Evolutionary conservation across 2,329 filamentous ascomycete species (phyloP).

Genomic region (Whalleya microplaca): DNA sequence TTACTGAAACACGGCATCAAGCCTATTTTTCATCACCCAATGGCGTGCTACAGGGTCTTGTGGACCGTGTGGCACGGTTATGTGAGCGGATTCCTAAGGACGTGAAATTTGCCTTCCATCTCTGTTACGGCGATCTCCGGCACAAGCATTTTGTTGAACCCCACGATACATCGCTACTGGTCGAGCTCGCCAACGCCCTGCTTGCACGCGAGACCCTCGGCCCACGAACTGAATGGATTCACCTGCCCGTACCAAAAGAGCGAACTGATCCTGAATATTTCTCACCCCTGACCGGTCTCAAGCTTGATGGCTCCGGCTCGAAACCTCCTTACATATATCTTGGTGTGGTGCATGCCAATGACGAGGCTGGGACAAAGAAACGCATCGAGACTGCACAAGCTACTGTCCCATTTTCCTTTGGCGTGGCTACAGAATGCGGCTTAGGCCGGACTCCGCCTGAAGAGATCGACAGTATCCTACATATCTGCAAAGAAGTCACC

Average conservation of each 20-base stretch:
- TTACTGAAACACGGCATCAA: conserved; percentile 15
- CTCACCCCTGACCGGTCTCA: conserved; percentile 22
- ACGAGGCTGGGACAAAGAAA: conserved; percentile 28
- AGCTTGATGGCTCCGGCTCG: conserved; percentile 18
- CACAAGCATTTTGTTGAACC: conserved; percentile 32
- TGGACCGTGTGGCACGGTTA: conserved; percentile 26
- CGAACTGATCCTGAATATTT: conserved; percentile 30
- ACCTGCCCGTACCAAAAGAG: conserved; percentile 31
- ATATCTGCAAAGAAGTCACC: conserved; percentile 28
- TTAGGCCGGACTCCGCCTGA: conserved; percentile 30
- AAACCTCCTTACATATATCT: conserved; percentile 26
- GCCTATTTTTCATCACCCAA: conserved; percentile 27
- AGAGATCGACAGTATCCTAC: conserved; percentile 30
- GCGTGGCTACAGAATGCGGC: conserved; percentile 31
- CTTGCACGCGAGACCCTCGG: conserved; percentile 23
- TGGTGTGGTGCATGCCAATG: conserved; percentile 30
- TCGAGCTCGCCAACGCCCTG: conserved; percentile 28
- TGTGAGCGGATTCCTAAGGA: conserved; percentile 23
- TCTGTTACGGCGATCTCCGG: conserved; percentile 30
- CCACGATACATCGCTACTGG: conserved; percentile 23
- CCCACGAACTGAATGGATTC: conserved; percentile 29
- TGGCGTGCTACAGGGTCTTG: conserved; percentile 26
- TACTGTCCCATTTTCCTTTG: conserved; percentile 28
- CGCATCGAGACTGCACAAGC: conserved; percentile 28
- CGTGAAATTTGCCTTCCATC: conserved; percentile 31